Evolutionary conservation across 768 basidiomycete genomes (phyloP).

Genomic region (Tricholoma furcatifolium): DNA sequence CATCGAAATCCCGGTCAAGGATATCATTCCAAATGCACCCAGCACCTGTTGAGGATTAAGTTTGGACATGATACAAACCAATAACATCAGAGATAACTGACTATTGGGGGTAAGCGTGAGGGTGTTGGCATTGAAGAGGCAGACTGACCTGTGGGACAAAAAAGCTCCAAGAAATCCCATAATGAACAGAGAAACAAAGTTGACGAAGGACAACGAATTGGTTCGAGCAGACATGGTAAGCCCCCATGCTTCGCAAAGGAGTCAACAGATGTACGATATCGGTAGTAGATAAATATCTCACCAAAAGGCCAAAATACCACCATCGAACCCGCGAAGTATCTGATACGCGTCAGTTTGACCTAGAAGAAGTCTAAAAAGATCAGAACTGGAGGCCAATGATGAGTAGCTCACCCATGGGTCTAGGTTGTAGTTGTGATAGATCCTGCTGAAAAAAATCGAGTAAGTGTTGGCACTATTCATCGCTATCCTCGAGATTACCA

Average conservation of each 20-base stretch:
- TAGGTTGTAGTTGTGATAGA: neutral
- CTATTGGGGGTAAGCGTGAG: neutral
- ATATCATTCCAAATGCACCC: constrained; percentile 22
- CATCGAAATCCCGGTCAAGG: constrained; percentile 27
- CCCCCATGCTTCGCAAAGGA: constrained; percentile 9
- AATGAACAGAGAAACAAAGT: constrained; percentile 1
- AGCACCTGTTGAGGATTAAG: no score
- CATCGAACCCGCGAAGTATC: constrained; percentile 14
- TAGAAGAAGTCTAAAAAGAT: neutral
- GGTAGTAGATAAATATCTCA: neutral
- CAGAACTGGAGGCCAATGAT: neutral
- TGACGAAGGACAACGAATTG: neutral
- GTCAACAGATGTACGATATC: no score
- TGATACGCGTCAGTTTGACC: constrained; percentile 12
- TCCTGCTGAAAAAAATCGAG: neutral
- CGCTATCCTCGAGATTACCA: no score
- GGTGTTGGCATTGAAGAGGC: neutral
- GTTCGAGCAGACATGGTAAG: constrained; percentile 16
- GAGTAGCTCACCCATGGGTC: constrained; percentile 1
- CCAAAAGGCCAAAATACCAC: constrained; percentile 19
- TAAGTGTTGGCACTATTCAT: no score
- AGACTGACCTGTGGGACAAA: constrained; percentile 14
- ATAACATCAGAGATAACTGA: neutral
- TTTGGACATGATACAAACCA: neutral
- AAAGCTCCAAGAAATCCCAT: constrained; percentile 14